Conservation (phyloP, 2,329 filamentous ascomycete genomes). For the Rhinocladiella similis region DNA sequence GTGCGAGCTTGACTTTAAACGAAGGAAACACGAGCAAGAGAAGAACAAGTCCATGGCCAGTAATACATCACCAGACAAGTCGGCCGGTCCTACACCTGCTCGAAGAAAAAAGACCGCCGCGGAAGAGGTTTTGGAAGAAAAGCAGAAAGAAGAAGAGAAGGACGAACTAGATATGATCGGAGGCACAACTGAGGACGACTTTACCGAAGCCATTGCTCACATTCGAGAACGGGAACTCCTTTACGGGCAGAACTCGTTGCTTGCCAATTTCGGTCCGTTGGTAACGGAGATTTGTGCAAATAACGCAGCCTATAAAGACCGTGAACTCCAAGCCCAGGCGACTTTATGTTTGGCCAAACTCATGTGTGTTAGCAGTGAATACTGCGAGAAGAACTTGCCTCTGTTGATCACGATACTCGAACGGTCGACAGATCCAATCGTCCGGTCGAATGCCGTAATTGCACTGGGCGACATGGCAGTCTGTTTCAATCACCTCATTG, state of each 20-base stretch:
- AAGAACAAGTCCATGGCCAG: slow-evolving; percentile 54
- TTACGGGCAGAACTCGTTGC: slow-evolving; percentile 77
- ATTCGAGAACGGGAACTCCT: slow-evolving; percentile 82
- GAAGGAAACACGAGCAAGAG: slow-evolving; percentile 86
- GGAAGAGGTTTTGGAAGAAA: slow-evolving; percentile 39
- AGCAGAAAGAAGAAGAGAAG: slow-evolving; percentile 62
- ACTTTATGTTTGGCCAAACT: slow-evolving; percentile 95
- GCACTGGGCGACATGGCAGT: slow-evolving; percentile 98
- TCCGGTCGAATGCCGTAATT: slow-evolving; percentile 93
- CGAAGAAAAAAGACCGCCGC: slow-evolving; percentile 50
- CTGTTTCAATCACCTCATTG: slow-evolving; percentile 98
- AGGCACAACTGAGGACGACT: slow-evolving; percentile 92
- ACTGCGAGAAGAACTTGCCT: slow-evolving; percentile 89
- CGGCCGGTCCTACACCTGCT: slow-evolving; percentile 40
- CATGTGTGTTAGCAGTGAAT: slow-evolving; percentile 97
- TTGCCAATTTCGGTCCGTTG: slow-evolving; percentile 87
- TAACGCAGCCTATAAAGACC: slow-evolving; percentile 88
- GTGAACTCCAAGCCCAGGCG: slow-evolving; percentile 86
- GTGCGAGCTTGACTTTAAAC: slow-evolving; percentile 98
- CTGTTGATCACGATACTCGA: slow-evolving; percentile 98
- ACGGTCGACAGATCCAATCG: slow-evolving; percentile 85
- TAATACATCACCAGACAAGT: slow-evolving; percentile 33
- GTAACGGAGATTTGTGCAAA: slow-evolving; percentile 93
- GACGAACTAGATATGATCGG: slow-evolving; percentile 96
- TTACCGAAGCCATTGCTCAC: slow-evolving; percentile 81